A percentile compares a stretch with the other conserved stretches of the same genome.
Evolutionary conservation across 2,329 filamentous ascomycete species (phyloP).

Genomic region (Massarina eburnea): DNA sequence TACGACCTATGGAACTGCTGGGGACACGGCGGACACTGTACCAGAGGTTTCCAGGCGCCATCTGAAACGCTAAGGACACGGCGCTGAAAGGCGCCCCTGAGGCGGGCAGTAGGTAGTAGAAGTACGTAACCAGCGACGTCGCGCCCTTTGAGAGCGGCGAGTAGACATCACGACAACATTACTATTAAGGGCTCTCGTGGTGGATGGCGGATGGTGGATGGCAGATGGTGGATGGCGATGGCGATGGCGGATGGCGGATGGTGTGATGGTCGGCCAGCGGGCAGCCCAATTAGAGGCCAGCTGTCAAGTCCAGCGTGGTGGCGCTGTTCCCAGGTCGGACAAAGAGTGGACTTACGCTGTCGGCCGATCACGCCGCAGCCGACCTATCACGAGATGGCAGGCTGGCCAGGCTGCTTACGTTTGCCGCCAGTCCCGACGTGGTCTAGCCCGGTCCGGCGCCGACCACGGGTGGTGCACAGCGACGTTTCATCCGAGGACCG

Average conservation of each 20-base stretch:
- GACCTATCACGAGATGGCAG: background rate
- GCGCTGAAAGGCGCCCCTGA: slow-evolving; percentile 27
- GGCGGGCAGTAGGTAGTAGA: slow-evolving; percentile 10
- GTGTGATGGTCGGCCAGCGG: too few relatives aligned
- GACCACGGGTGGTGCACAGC: too few relatives aligned
- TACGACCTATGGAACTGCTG: slow-evolving; percentile 4
- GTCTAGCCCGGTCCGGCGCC: too few relatives aligned
- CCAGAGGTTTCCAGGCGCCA: slow-evolving; percentile 22
- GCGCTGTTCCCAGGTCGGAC: background rate
- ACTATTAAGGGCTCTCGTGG: too few relatives aligned
- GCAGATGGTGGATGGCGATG: too few relatives aligned
- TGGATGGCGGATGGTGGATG: too few relatives aligned
- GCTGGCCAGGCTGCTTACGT: background rate
- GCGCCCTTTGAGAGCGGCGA: too few relatives aligned
- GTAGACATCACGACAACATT: too few relatives aligned
- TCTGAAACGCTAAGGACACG: slow-evolving; percentile 32
- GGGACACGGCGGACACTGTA: slow-evolving; percentile 20
- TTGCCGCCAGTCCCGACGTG: background rate
- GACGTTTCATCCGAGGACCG: background rate
- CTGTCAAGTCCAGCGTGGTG: too few relatives aligned
- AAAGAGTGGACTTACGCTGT: background rate
- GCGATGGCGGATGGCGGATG: too few relatives aligned
- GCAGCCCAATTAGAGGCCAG: too few relatives aligned
- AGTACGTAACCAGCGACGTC: too few relatives aligned
- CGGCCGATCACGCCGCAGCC: background rate